Conservation (phyloP, 2,329 filamentous ascomycete genomes). For the Fusarium transvaalense region DNA sequence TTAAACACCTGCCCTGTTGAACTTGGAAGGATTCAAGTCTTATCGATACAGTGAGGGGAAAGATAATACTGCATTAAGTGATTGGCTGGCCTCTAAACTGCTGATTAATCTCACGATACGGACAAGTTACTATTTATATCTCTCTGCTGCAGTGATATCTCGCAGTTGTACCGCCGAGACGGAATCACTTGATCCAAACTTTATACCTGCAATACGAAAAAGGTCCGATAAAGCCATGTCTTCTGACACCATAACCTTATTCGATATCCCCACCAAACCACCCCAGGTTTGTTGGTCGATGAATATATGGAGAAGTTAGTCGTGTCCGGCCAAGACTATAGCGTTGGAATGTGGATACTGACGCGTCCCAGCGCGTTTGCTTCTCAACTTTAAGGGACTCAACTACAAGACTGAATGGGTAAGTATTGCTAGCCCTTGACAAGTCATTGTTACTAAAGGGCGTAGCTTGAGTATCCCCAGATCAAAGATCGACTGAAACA, state of each 20-base stretch:
- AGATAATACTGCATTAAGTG: fast-evolving
- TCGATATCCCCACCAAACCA: conserved; percentile 33
- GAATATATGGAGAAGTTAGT: conserved; percentile 40
- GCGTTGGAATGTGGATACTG: background rate
- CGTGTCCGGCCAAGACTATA: fast-evolving
- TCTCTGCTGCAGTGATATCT: background rate
- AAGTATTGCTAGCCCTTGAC: background rate
- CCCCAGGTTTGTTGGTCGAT: conserved; percentile 39
- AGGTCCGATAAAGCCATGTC: conserved; percentile 16
- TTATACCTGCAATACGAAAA: background rate
- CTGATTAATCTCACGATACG: conserved; percentile 12
- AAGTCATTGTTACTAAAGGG: background rate
- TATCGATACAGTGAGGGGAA: conserved; percentile 1
- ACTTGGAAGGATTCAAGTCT: background rate
- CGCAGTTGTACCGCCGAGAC: background rate
- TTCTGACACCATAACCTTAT: conserved; percentile 5
- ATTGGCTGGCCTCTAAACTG: background rate
- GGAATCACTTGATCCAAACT: background rate
- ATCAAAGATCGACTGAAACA: conserved; percentile 23
- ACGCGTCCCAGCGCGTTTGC: conserved; percentile 16
- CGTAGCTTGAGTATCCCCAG: conserved; percentile 31
- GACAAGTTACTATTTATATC: conserved; percentile 1
- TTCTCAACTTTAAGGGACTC: conserved; percentile 36
- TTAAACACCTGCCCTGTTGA: conserved; percentile 7
- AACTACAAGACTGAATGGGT: conserved; percentile 39